A percentile compares a stretch with the other conserved stretches of the same genome.
Conservation (phyloP, 1,284 basidiomycete genomes). For the Entoloma clypeatum region DNA sequence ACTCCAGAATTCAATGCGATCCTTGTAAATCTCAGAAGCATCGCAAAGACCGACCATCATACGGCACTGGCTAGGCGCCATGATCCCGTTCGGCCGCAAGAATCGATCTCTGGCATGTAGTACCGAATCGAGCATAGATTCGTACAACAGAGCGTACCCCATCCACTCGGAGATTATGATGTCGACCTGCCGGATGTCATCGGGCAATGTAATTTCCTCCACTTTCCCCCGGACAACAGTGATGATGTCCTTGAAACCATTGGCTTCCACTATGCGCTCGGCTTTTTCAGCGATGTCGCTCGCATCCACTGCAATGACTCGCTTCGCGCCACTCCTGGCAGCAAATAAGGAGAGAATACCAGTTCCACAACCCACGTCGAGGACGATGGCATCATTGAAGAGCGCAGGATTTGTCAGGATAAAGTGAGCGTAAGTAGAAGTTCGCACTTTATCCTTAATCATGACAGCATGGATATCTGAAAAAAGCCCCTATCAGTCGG, state of each 20-base stretch:
- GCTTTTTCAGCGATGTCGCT: slow-evolving; percentile 85
- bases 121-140: slow-evolving; percentile 97
- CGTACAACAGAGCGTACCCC: slow-evolving; percentile 92
- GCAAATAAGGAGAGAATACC: slow-evolving; percentile 93
- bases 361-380: slow-evolving; percentile 95
- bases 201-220: slow-evolving; percentile 76
- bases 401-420: slow-evolving; percentile 83
- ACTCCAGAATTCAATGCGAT: slow-evolving; percentile 86
- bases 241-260: slow-evolving; percentile 75
- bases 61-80: slow-evolving; percentile 89
- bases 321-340: slow-evolving; percentile 87
- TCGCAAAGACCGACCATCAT: slow-evolving; percentile 85
- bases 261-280: slow-evolving; percentile 74
- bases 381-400: slow-evolving; percentile 83
- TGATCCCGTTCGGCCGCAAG: slow-evolving; percentile 73
- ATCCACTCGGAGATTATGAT: slow-evolving; percentile 98
- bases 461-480: slow-evolving; percentile 76
- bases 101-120: slow-evolving; percentile 84
- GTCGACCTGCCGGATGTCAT: slow-evolving; percentile 76
- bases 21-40: slow-evolving; percentile 70
- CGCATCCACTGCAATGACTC: slow-evolving; percentile 93
- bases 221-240: slow-evolving; percentile 85
- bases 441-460: slow-evolving; percentile 89
- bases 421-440: slow-evolving; percentile 89
- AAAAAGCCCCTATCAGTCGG: not conserved